Evolutionary conservation across 1,284 basidiomycete genomes (phyloP).

Genomic region (Pterulicium gracile): DNA sequence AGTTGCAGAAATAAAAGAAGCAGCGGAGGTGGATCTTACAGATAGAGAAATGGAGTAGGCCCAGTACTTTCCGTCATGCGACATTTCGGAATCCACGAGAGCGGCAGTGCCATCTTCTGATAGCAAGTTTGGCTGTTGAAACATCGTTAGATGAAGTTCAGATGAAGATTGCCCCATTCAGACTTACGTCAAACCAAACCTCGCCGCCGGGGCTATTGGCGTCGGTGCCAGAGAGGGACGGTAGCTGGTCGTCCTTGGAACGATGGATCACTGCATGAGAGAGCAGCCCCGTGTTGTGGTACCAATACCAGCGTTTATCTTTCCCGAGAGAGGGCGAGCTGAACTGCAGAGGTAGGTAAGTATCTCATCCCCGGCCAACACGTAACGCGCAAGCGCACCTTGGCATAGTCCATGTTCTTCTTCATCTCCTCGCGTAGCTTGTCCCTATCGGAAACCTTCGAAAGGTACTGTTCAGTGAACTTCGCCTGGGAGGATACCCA

Average conservation of each 20-base stretch:
- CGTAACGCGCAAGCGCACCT: conserved; percentile 31
- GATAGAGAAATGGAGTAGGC: conserved; percentile 72
- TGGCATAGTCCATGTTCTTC: conserved; percentile 58
- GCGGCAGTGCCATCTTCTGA: conserved; percentile 67
- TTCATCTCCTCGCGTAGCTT: conserved; percentile 51
- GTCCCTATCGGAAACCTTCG: conserved; percentile 46
- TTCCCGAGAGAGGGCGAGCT: conserved; percentile 47
- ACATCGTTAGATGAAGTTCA: conserved; percentile 2
- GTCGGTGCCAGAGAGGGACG: conserved; percentile 32
- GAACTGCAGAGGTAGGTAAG: conserved; percentile 30
- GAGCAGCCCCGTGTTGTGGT: conserved; percentile 54
- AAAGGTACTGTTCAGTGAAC: conserved; percentile 50
- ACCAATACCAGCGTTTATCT: conserved; percentile 72
- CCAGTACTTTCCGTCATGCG: conserved; percentile 57
- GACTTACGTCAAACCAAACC: conserved; percentile 65
- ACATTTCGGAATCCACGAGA: conserved; percentile 43
- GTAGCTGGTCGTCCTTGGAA: conserved; percentile 41
- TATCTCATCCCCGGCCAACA: conserved; percentile 1
- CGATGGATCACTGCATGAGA: conserved; percentile 47
- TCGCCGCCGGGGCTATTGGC: conserved; percentile 39
- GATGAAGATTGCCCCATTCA: conserved; percentile 1
- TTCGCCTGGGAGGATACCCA: conserved; percentile 57
- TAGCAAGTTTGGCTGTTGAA: conserved; percentile 54
- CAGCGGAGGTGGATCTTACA: conserved; percentile 22
- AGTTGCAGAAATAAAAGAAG: no score